These are phyloP conservation scores for Coriaria nepalensis DNA, from an alignment of 306 rosid genomes.

Conservation along the genomic window DNA sequence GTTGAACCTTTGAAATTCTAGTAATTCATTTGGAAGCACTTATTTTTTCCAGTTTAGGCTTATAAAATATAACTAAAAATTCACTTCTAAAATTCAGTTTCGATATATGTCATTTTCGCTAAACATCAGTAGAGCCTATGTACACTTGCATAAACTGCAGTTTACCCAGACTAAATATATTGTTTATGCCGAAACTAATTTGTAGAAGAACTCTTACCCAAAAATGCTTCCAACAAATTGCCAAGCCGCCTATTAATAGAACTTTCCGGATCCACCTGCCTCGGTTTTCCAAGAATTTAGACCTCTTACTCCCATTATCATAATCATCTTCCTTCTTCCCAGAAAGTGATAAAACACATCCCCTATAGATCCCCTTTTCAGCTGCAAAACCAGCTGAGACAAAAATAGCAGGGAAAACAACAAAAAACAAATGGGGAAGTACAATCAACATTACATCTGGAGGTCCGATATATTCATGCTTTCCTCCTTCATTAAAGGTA, in stretches of 20 bases:
- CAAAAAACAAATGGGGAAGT: conserved; percentile 65
- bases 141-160: not conserved
- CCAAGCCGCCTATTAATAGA: conserved; percentile 46
- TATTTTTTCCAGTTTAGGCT: too few relatives aligned
- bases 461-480: conserved; percentile 52
- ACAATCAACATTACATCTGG: conserved; percentile 83
- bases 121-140: too few relatives aligned
- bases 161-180: not conserved
- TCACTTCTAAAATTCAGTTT: too few relatives aligned
- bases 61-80: too few relatives aligned
- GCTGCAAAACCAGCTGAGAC: conserved; percentile 39
- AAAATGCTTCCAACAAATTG: conserved; percentile 68
- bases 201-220: conserved; percentile 37
- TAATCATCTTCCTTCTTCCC: conserved; percentile 77
- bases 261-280: conserved; percentile 43
- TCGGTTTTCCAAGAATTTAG: conserved; percentile 15
- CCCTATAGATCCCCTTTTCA: conserved; percentile 47
- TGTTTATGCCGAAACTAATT: conserved; percentile 1
- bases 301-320: conserved; percentile 17
- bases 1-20: too few relatives aligned
- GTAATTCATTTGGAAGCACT: too few relatives aligned
- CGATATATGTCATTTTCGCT: too few relatives aligned
- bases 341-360: conserved; percentile 28
- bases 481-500: conserved; percentile 30
- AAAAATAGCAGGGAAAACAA: conserved; percentile 62